A percentile compares a stretch with the other conserved stretches of the same genome.
These are phyloP conservation scores for Pseudopithomyces maydicus DNA, from an alignment of 2,329 filamentous ascomycete species.

Conservation along the genomic window DNA sequence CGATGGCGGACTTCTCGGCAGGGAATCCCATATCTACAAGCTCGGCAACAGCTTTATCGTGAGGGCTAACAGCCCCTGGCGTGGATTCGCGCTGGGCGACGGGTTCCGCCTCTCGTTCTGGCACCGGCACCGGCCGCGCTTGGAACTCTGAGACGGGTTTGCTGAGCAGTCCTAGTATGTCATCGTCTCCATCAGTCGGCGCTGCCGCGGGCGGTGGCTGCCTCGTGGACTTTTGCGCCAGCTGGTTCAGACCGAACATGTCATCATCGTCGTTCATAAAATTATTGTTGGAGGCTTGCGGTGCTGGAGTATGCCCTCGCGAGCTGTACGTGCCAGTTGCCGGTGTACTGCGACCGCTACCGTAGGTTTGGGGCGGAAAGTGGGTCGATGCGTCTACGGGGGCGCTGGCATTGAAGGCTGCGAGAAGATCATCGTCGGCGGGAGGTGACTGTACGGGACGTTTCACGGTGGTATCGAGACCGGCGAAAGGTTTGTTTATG, in stretches of 20 bases:
- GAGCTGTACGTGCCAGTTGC: conserved; percentile 32
- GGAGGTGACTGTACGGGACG: conserved; percentile 33
- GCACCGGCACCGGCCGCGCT: conserved; percentile 32
- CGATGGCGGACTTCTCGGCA: conserved; percentile 78
- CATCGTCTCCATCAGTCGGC: conserved; percentile 54
- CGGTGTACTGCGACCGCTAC: conserved; percentile 50
- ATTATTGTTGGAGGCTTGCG: conserved; percentile 22
- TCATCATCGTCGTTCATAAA: conserved; percentile 73
- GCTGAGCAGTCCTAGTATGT: conserved; percentile 65
- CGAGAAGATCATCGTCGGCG: conserved; percentile 64
- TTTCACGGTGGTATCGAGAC: conserved; percentile 36
- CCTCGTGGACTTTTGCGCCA: conserved; percentile 54
- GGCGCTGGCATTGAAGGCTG: conserved; percentile 64
- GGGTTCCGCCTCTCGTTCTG: conserved; percentile 13
- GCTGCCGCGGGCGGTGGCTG: conserved; percentile 24
- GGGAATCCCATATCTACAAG: conserved; percentile 95
- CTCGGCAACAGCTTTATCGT: conserved; percentile 80
- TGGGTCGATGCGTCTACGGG: conserved; percentile 65
- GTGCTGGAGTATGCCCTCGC: conserved; percentile 33
- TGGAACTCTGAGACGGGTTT: conserved; percentile 62
- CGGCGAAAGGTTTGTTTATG: conserved; percentile 47
- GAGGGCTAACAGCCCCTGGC: conserved; percentile 52
- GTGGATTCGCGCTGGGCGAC: conserved; percentile 20
- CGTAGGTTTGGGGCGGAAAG: conserved; percentile 55
- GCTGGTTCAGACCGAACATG: conserved; percentile 78